Evolutionary conservation across 371 early-diverging fungal genomes (phyloP).

Genomic region (Lichtheimia ornata): DNA sequence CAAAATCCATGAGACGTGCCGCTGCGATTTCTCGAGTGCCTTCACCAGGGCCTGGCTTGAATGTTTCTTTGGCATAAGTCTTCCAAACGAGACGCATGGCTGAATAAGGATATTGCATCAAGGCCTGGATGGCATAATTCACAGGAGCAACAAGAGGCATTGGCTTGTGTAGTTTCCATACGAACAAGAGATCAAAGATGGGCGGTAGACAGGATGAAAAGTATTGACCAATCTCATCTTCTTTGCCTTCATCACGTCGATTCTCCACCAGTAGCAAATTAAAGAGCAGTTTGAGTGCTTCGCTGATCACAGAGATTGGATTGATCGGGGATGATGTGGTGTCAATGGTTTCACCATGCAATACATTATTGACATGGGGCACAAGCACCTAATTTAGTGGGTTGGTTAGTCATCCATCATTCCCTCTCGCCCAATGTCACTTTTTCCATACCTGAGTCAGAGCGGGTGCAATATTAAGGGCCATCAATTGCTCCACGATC

Average conservation of each 20-base stretch:
- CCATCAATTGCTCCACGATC: constrained; percentile 43
- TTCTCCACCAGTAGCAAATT: constrained; percentile 54
- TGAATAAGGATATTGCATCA: constrained; percentile 62
- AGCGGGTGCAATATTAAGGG: constrained; percentile 37
- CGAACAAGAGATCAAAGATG: constrained; percentile 38
- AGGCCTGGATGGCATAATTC: constrained; percentile 73
- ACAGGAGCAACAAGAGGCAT: constrained; percentile 73
- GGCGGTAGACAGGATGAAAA: constrained; percentile 31
- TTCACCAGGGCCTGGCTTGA: constrained; percentile 10
- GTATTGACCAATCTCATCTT: constrained; percentile 19
- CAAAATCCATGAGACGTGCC: constrained; percentile 18
- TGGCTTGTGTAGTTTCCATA: constrained; percentile 45
- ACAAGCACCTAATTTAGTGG: not conserved
- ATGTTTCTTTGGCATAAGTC: constrained; percentile 26
- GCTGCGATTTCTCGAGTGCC: constrained; percentile 15
- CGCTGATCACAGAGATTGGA: constrained; percentile 43
- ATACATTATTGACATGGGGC: not conserved
- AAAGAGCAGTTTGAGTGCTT: constrained; percentile 62
- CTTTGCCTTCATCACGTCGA: constrained; percentile 17
- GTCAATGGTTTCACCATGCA: too few species aligned
- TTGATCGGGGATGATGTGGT: too few species aligned
- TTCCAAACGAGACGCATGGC: constrained; percentile 41
- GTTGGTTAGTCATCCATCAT: not conserved
- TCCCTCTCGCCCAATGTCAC: not conserved
- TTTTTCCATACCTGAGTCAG: constrained; percentile 46